Evolutionary conservation across 192 early-diverging fungal genomes (phyloP).

Genomic region (Paraglomus occultum): DNA sequence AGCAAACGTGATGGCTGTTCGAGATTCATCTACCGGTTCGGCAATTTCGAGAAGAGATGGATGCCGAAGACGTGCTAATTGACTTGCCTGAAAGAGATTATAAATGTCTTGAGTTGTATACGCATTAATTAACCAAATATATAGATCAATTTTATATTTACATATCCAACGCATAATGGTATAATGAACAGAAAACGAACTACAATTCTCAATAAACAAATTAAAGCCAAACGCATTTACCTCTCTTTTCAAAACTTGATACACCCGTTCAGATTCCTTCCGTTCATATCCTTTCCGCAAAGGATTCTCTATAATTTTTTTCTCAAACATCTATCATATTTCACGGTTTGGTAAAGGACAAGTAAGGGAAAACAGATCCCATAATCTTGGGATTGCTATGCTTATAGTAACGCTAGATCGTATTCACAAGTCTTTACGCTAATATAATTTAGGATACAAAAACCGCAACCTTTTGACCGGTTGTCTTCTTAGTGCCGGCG

Average conservation of each 20-base stretch:
- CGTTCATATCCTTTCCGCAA: conserved; percentile 16
- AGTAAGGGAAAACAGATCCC: not conserved
- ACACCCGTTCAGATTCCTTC: conserved; percentile 49
- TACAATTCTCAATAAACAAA: too few species aligned
- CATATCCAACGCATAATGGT: too few species aligned
- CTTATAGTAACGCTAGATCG: too few species aligned
- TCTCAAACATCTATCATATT: conserved; percentile 63
- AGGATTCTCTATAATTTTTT: conserved; percentile 56
- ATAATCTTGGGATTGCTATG: not conserved
- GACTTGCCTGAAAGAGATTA: conserved; percentile 42
- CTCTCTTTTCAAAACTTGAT: conserved; percentile 60
- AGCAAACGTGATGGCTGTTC: conserved; percentile 67
- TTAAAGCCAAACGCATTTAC: conserved; percentile 34
- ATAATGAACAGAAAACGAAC: not conserved
- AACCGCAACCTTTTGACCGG: conserved; percentile 59
- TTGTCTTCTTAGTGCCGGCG: conserved; percentile 54
- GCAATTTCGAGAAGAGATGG: conserved; percentile 74
- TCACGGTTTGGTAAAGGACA: not conserved
- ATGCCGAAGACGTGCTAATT: conserved; percentile 73
- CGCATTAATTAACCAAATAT: not conserved
- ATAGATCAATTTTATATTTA: not conserved
- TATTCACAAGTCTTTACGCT: not conserved
- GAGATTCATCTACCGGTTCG: conserved; percentile 69
- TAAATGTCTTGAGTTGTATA: not conserved
- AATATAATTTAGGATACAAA: conserved; percentile 49